Evolutionary conservation across 805 yeast genomes (phyloP).

Genomic region (Pichia phayaonensis): DNA sequence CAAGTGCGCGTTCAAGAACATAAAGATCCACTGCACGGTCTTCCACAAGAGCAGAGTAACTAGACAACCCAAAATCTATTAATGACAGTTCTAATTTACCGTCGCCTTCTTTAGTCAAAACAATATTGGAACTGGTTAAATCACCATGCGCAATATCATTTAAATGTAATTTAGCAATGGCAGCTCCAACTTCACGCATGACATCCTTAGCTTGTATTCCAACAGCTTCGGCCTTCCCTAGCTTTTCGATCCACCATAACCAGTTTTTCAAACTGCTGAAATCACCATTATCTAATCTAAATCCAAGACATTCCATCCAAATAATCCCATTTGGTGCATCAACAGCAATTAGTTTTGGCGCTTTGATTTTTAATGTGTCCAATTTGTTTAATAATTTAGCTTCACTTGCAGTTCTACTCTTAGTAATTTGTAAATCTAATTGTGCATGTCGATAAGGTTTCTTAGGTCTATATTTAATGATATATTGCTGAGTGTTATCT

Average conservation of each 20-base stretch:
- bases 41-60: slow-evolving; percentile 67
- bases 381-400: slow-evolving; percentile 65
- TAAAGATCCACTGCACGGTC: slow-evolving; percentile 97
- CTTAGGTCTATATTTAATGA: slow-evolving; percentile 80
- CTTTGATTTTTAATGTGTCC: slow-evolving; percentile 46
- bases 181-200: slow-evolving; percentile 50
- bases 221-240: slow-evolving; percentile 12
- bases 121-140: slow-evolving; percentile 81
- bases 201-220: slow-evolving; percentile 35
- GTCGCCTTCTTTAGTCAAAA: slow-evolving; percentile 32
- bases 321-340: slow-evolving; percentile 74
- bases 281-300: slow-evolving; percentile 39
- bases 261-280: slow-evolving; percentile 65
- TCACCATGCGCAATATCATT: slow-evolving; percentile 89
- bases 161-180: slow-evolving; percentile 64
- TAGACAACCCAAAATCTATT: slow-evolving; percentile 89
- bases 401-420: slow-evolving; percentile 76
- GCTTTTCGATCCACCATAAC: slow-evolving; percentile 53
- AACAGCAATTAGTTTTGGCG: slow-evolving; percentile 68
- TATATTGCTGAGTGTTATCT: slow-evolving; percentile 33
- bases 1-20: slow-evolving; percentile 85
- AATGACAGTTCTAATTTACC: slow-evolving; percentile 26
- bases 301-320: slow-evolving; percentile 82
- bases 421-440: slow-evolving; percentile 69
- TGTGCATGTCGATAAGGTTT: slow-evolving; percentile 86